A percentile compares a stretch with the other conserved stretches of the same genome.
Evolutionary conservation across 148 eudicot species (phyloP).

Genomic region (Chenopodium quinoa): DNA sequence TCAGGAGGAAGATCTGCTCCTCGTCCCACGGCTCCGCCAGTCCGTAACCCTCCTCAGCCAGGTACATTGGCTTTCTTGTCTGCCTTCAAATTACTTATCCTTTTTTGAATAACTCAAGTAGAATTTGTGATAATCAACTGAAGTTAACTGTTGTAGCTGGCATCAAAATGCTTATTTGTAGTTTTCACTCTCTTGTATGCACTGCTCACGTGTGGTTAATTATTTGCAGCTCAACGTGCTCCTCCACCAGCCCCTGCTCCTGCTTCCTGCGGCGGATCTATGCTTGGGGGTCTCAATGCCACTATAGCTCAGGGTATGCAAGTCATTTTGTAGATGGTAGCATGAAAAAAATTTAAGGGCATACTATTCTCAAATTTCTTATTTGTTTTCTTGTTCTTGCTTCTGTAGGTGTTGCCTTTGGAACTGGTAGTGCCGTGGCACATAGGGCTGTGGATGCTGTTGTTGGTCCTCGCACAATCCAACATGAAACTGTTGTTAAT

Average conservation of each 20-base stretch:
- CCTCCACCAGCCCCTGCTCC: slow-evolving; percentile 87
- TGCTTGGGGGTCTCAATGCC: slow-evolving; percentile 65
- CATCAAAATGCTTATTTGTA: too few relatives aligned
- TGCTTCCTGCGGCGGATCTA: slow-evolving; percentile 59
- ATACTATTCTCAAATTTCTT: background rate
- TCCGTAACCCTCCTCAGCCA: slow-evolving; percentile 59
- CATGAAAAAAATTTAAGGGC: background rate
- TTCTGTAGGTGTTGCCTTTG: slow-evolving; percentile 75
- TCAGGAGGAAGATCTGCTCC: slow-evolving; percentile 86
- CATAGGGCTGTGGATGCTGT: slow-evolving; percentile 82
- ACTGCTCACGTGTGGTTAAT: background rate
- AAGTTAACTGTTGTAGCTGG: too few relatives aligned
- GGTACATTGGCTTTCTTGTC: slow-evolving; percentile 28
- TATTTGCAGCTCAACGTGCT: slow-evolving; percentile 54
- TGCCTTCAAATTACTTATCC: background rate
- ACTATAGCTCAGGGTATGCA: slow-evolving; percentile 80
- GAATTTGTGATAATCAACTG: too few relatives aligned
- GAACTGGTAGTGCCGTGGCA: slow-evolving; percentile 83
- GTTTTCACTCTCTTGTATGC: background rate
- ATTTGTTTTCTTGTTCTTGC: background rate
- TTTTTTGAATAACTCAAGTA: too few relatives aligned
- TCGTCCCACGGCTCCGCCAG: slow-evolving; percentile 62
- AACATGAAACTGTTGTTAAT: slow-evolving; percentile 52
- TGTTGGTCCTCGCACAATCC: slow-evolving; percentile 79
- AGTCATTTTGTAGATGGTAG: background rate